Conservation (phyloP, 495 filamentous ascomycete genomes). For the Hypoxylon fragiforme region DNA sequence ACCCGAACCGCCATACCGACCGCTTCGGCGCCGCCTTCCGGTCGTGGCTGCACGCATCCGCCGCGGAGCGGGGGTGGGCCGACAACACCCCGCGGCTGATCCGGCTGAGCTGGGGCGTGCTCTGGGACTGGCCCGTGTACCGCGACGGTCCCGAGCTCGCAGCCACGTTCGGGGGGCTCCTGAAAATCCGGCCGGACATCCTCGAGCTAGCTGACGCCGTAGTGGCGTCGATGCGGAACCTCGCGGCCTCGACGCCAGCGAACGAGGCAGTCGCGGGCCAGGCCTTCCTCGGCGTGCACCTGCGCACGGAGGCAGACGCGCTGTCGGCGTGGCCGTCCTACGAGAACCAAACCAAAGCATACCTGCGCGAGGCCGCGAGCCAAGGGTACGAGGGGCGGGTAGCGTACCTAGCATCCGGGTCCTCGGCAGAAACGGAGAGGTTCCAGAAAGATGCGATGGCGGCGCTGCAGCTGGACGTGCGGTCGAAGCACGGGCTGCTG, state of each 20-base stretch:
- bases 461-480: constrained; percentile 25
- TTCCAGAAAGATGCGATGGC: constrained; percentile 32
- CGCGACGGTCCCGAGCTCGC: constrained; percentile 50
- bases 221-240: constrained; percentile 34
- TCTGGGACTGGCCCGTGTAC: constrained; percentile 49
- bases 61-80: constrained; percentile 30
- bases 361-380: constrained; percentile 35
- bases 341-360: constrained; percentile 44
- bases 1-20: constrained; percentile 51
- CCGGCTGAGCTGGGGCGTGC: constrained; percentile 50
- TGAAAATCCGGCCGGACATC: constrained; percentile 45
- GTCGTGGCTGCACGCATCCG: constrained; percentile 23
- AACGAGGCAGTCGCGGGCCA: neutral
- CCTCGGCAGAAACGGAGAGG: constrained; percentile 41
- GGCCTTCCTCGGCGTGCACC: constrained; percentile 43
- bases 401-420: constrained; percentile 49
- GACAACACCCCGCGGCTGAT: constrained; percentile 39
- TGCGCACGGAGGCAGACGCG: constrained; percentile 48
- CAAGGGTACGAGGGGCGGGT: constrained; percentile 35
- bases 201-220: constrained; percentile 38
- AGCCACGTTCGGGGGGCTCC: constrained; percentile 46
- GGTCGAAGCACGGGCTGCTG: constrained; percentile 44
- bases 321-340: constrained; percentile 46
- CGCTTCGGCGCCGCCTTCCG: constrained; percentile 42
- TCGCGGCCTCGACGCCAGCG: constrained; percentile 17